Evolutionary conservation across 164 flowering plant species (phyloP).

Genomic region (Annona cherimola): DNA sequence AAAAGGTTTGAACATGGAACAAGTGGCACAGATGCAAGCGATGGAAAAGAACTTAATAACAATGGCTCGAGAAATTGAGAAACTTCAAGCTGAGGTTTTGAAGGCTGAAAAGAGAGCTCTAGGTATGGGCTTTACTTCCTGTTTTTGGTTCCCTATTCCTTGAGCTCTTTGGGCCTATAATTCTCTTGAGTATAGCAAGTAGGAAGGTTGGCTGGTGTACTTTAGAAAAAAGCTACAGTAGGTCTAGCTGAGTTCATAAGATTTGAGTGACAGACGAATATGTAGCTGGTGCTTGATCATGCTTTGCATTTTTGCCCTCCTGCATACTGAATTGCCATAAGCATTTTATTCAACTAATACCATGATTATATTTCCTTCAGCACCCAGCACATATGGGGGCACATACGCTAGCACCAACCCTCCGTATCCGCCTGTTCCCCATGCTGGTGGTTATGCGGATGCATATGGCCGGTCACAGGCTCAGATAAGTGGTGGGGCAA

Average conservation of each 20-base stretch:
- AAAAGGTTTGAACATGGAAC: slow-evolving; percentile 56
- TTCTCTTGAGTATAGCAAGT: not conserved
- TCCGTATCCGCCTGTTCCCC: slow-evolving; percentile 27
- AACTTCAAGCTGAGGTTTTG: slow-evolving; percentile 44
- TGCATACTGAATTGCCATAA: not conserved
- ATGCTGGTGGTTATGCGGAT: slow-evolving; percentile 30
- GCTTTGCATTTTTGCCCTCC: not conserved
- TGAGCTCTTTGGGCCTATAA: not conserved
- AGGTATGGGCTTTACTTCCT: slow-evolving; percentile 31
- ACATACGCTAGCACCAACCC: slow-evolving; percentile 27
- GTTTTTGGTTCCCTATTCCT: not conserved
- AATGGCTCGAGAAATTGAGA: slow-evolving; percentile 70
- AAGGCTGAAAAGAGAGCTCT: slow-evolving; percentile 53
- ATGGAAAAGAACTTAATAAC: slow-evolving; percentile 63
- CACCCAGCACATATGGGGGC: slow-evolving; percentile 31
- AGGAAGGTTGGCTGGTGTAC: not conserved
- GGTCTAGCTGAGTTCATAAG: not conserved
- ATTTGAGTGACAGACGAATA: not conserved
- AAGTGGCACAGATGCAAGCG: slow-evolving; percentile 60
- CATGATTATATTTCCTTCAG: slow-evolving; percentile 7
- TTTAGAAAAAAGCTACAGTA: not conserved
- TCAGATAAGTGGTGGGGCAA: slow-evolving; percentile 21
- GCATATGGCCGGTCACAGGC: slow-evolving; percentile 30
- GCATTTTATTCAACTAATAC: not conserved
- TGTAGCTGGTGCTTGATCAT: too few relatives aligned